Conservation (phyloP, 106 monocot genomes). For the Triglochin maritima region DNA sequence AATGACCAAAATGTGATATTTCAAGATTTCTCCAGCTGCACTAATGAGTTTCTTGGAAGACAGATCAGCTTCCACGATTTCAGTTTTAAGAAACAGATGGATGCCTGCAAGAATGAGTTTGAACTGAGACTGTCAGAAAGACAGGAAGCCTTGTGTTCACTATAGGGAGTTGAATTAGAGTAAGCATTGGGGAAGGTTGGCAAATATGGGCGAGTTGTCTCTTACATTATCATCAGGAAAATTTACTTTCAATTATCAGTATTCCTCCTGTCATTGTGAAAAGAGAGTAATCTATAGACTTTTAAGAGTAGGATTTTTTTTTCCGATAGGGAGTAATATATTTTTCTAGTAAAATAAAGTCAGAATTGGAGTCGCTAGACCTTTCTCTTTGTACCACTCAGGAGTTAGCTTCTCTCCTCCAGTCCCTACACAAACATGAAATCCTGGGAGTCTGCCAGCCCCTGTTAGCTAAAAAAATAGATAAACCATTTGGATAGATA, state of each 20-base stretch:
- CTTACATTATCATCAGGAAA: no score
- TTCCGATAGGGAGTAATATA: no score
- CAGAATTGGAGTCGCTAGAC: neutral
- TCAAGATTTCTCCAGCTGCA: slow-evolving; percentile 50
- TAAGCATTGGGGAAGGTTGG: no score
- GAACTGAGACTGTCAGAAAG: neutral
- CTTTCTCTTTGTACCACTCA: slow-evolving; percentile 61
- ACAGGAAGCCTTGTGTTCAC: no score
- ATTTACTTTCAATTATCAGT: no score
- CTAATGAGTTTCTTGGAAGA: slow-evolving; percentile 62
- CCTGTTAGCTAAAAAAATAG: slow-evolving; percentile 1
- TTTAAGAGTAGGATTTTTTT: no score
- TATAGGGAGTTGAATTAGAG: no score
- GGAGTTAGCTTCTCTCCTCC: slow-evolving; percentile 83
- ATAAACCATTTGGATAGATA: no score
- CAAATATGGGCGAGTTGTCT: no score
- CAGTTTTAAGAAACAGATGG: slow-evolving; percentile 69
- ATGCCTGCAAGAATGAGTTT: slow-evolving; percentile 36
- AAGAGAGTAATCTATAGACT: no score
- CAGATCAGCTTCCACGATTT: slow-evolving; percentile 69
- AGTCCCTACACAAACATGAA: slow-evolving; percentile 92
- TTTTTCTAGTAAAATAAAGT: no score
- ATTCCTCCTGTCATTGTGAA: no score
- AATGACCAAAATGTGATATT: slow-evolving; percentile 71
- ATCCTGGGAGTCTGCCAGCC: slow-evolving; percentile 71